phyloP scores from a whole-genome alignment of 1,139 yeast species.

The Candida anutae region DNA sequence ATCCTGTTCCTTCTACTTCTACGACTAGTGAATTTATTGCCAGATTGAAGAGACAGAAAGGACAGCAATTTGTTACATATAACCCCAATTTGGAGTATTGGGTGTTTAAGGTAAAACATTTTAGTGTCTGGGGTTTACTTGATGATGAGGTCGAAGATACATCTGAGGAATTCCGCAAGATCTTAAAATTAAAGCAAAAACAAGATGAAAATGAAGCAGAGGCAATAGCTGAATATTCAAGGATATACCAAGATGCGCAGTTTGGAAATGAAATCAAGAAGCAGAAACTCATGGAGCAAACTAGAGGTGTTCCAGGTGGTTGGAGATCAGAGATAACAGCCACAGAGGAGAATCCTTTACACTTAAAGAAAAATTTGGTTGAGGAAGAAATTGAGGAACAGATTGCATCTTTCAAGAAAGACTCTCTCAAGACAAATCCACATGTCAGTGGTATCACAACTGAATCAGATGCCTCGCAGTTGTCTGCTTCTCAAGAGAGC shows the following conservation, averaged over 20 bases:
- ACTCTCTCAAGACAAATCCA: conserved; percentile 14
- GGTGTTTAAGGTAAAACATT: conserved; percentile 83
- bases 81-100: conserved; percentile 71
- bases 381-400: conserved; percentile 21
- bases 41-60: conserved; percentile 41
- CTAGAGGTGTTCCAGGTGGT: conserved; percentile 32
- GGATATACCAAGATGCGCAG: conserved; percentile 20
- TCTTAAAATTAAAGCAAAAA: conserved; percentile 19
- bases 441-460: conserved; percentile 26
- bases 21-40: conserved; percentile 33
- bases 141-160: conserved; percentile 41
- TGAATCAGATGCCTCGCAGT: conserved; percentile 15
- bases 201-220: conserved; percentile 20
- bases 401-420: conserved; percentile 14
- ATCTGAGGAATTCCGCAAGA: conserved; percentile 8
- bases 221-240: conserved; percentile 19
- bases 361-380: conserved; percentile 18
- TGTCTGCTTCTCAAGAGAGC: conserved; percentile 6
- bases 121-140: conserved; percentile 87
- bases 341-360: conserved; percentile 14
- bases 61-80: conserved; percentile 74
- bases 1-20: conserved; percentile 36
- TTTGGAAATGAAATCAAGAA: conserved; percentile 27
- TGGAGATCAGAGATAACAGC: conserved; percentile 15
- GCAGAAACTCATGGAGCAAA: conserved; percentile 19